Conservation (phyloP, 495 filamentous ascomycete species). For the Polyplosphaeria fusca region DNA sequence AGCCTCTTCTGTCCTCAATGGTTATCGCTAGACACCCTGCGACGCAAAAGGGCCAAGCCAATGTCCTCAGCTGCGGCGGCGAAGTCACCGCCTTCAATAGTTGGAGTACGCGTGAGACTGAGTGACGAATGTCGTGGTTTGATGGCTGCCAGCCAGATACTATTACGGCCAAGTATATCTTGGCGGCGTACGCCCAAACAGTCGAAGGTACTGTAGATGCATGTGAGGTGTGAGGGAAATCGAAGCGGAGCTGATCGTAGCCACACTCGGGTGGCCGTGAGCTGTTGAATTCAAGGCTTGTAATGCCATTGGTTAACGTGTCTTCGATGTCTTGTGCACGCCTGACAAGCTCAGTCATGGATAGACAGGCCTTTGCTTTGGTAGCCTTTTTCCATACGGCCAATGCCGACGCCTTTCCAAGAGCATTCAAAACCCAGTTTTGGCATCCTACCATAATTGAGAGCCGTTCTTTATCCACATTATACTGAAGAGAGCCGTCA, state of each 20-base stretch:
- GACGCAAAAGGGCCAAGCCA: constrained; percentile 10
- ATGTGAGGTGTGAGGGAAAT: neutral
- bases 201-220: neutral
- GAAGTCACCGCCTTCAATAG: neutral
- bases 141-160: constrained; percentile 9
- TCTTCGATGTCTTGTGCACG: neutral
- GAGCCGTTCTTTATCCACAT: neutral
- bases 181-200: constrained; percentile 6
- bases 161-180: constrained; percentile 1
- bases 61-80: constrained; percentile 1
- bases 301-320: neutral
- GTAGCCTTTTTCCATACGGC: constrained; percentile 4
- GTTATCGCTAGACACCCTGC: constrained; percentile 6
- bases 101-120: neutral
- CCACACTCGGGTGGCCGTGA: neutral
- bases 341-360: constrained; percentile 2
- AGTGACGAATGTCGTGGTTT: neutral
- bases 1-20: neutral
- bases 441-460: constrained; percentile 4
- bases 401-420: constrained; percentile 2
- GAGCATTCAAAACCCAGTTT: constrained; percentile 3
- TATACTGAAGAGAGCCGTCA: neutral
- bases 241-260: neutral
- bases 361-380: neutral
- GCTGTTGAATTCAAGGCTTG: neutral